Percentiles rank a stretch among this genome's conserved stretches.
Conservation (phyloP, 768 basidiomycete species). For the Sporobolomyces pararoseus region DNA sequence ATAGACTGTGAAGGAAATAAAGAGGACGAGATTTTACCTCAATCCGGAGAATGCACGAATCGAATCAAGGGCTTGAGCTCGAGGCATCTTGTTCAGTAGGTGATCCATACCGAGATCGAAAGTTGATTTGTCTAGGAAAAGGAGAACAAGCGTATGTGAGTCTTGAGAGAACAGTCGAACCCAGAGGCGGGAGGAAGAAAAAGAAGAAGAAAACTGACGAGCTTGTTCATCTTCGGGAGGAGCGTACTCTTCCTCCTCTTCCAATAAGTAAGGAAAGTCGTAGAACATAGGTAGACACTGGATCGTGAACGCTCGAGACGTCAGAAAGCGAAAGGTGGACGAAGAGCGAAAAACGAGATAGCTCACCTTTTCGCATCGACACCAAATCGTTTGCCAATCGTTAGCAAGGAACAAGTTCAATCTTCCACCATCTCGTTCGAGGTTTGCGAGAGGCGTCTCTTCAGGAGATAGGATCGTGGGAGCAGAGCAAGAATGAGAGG, state of each 20-base stretch:
- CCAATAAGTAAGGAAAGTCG: constrained; percentile 39
- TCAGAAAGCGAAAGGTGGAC: not conserved
- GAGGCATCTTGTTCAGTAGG: constrained; percentile 37
- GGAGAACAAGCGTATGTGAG: too few species aligned
- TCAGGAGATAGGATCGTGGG: not conserved
- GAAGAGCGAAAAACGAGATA: not conserved
- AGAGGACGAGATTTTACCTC: constrained; percentile 2
- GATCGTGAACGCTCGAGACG: not conserved
- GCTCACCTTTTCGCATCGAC: constrained; percentile 41
- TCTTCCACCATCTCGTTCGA: constrained; percentile 8
- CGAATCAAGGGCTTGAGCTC: constrained; percentile 41
- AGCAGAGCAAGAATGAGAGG: constrained; percentile 1
- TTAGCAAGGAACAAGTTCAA: constrained; percentile 42
- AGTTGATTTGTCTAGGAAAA: constrained; percentile 34
- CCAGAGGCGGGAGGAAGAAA: not conserved
- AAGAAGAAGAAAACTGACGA: constrained; percentile 22
- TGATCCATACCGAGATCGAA: constrained; percentile 44
- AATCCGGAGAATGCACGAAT: constrained; percentile 35
- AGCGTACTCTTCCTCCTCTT: constrained; percentile 43
- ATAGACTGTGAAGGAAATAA: too few species aligned
- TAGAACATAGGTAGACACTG: constrained; percentile 36
- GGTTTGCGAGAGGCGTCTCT: constrained; percentile 5
- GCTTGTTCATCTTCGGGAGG: constrained; percentile 42
- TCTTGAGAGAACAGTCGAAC: not conserved
- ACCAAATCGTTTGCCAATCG: constrained; percentile 39